Base-by-base conservation (phyloP, 2,329 filamentous ascomycete genomes). In the Cordyceps javanica region DNA sequence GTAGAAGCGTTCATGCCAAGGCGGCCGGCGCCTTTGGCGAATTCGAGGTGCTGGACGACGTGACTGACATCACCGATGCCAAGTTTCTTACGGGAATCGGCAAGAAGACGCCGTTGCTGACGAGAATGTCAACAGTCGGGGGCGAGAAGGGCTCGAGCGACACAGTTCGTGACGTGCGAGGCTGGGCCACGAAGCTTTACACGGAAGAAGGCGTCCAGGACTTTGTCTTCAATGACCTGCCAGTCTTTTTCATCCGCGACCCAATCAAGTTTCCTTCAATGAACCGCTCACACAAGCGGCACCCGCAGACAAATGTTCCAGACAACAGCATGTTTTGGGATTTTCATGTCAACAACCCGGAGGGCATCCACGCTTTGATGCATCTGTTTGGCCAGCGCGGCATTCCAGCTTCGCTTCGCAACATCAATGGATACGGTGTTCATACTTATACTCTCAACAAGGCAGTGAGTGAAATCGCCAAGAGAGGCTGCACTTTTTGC, bases 61-160 rank as follows among this genome's bases (percentile, higher is more conserved):
- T 82, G 49, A 76, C 78, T 5, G 75, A 83, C 61, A 64, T 83
- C 50, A 82, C 78, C 1, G 73, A 71, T 2, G 78, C 80, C 19
- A 73, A 75, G 36, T 79, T 83, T 57, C 70, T 84, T 4, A 77
- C 65, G 41, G 68, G 68, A 2, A 66, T 78, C 28, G 80, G 80
- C 3, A 82, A 80, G 62, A 80, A 78, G 65, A 79, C 75, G 0
- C 69, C 73, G 3, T 55, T 62, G 10, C 39, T 59, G 2, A 59
- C 82, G 16, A 81, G 85, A 10, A 85, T 88, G 66, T 88, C 85
- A 0, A 88, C 83, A 2, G 87, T 90, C 6, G 82, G 83, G 16
- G 84, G 85, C 2, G 83, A 80, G 45, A 76, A 82, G 7, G 86
- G 86, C 6, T 86, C 82, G 57, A 78, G 81, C 5, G 86, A 89